These are phyloP conservation scores for Trametes cinnabarina DNA, from an alignment of 768 basidiomycete species.

Conservation along the genomic window DNA sequence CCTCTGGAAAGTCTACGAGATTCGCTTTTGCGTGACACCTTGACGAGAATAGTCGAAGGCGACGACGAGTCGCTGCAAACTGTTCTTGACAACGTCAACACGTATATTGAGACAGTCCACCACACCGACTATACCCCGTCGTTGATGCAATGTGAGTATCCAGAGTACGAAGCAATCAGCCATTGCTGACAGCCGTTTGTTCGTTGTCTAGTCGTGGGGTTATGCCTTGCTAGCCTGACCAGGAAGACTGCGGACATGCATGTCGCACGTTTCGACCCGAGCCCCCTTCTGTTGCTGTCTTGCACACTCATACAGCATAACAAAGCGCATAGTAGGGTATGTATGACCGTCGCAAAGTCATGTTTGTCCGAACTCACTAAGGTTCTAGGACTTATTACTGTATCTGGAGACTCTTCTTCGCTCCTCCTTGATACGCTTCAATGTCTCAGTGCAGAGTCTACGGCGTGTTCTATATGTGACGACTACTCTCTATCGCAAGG, in stretches of 20 bases:
- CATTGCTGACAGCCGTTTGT: neutral
- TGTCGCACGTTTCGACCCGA: constrained; percentile 49
- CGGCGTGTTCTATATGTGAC: constrained; percentile 49
- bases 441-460: constrained; percentile 43
- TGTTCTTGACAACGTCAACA: constrained; percentile 56
- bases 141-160: constrained; percentile 53
- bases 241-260: constrained; percentile 59
- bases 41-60: constrained; percentile 47
- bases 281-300: constrained; percentile 51
- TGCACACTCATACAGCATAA: constrained; percentile 58
- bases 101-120: constrained; percentile 58
- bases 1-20: constrained; percentile 40
- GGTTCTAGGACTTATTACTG: constrained; percentile 61
- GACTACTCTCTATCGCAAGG: constrained; percentile 41
- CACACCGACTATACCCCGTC: constrained; percentile 49
- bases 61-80: constrained; percentile 50
- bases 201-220: constrained; percentile 48
- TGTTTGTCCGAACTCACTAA: too few relatives aligned
- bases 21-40: constrained; percentile 53
- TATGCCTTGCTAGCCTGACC: constrained; percentile 50
- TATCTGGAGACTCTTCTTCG: constrained; percentile 63
- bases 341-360: constrained; percentile 21
- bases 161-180: neutral
- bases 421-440: constrained; percentile 47
- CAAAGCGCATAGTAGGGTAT: constrained; percentile 54